phyloP scores from a whole-genome alignment of 1,139 yeast genomes.

The Tardiomyces blankii region DNA sequence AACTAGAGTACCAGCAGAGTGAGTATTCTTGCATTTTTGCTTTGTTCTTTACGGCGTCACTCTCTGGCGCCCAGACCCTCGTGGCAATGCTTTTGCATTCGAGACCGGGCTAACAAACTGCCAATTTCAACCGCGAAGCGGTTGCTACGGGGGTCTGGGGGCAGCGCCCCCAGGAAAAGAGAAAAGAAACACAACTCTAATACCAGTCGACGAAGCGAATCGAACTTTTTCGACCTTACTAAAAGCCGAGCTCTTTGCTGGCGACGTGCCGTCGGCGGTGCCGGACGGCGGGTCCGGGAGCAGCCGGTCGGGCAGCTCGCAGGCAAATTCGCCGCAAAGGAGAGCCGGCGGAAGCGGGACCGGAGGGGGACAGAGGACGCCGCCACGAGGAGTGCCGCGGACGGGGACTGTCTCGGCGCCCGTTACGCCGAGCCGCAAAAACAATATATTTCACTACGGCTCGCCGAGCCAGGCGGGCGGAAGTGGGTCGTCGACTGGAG shows the following conservation, averaged over 20 bases:
- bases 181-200: neutral
- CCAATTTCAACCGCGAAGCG: too few species aligned
- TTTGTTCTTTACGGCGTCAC: too few species aligned
- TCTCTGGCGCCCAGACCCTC: neutral
- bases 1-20: slow-evolving; percentile 46
- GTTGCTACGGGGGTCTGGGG: too few species aligned
- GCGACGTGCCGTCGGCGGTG: slow-evolving; percentile 53
- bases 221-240: slow-evolving; percentile 76
- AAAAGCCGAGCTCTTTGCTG: slow-evolving; percentile 88
- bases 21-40: too few species aligned
- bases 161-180: too few species aligned
- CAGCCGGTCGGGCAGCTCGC: slow-evolving; percentile 2
- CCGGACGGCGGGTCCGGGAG: slow-evolving; percentile 7
- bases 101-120: too few species aligned
- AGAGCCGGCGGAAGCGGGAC: too few species aligned
- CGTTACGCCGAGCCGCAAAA: slow-evolving; percentile 27
- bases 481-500: slow-evolving; percentile 3
- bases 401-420: slow-evolving; percentile 25
- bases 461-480: slow-evolving; percentile 14
- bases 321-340: neutral
- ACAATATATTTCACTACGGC: slow-evolving; percentile 20
- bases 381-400: slow-evolving; percentile 18
- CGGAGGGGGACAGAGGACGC: slow-evolving; percentile 2
- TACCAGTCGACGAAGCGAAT: slow-evolving; percentile 65
- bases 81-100: neutral